phyloP scores from a whole-genome alignment of 768 basidiomycete genomes.

The Pleurotus djamor region DNA sequence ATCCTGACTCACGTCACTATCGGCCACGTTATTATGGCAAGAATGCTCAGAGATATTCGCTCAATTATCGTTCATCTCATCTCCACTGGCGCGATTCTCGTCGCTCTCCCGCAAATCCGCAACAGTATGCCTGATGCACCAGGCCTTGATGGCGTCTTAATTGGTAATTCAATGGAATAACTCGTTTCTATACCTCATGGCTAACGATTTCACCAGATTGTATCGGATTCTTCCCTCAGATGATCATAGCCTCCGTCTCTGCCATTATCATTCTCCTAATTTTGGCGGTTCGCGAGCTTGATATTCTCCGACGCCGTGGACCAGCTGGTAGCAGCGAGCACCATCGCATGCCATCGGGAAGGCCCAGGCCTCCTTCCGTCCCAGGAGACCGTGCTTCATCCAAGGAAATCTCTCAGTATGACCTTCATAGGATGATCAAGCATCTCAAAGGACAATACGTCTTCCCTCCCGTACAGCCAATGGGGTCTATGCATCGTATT shows the following conservation, averaged over 20 bases:
- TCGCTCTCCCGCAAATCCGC: slow-evolving; percentile 48
- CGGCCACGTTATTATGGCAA: slow-evolving; percentile 42
- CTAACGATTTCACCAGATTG: slow-evolving; percentile 27
- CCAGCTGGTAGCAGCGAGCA: not conserved
- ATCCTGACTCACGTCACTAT: slow-evolving; percentile 51
- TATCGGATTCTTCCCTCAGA: slow-evolving; percentile 61
- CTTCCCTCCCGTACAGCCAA: slow-evolving; percentile 34
- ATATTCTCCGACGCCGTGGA: slow-evolving; percentile 13
- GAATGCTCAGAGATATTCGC: slow-evolving; percentile 25
- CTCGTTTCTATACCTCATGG: not conserved
- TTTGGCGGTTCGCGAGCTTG: slow-evolving; percentile 39
- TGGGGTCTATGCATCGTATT: not conserved
- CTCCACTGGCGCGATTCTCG: slow-evolving; percentile 36
- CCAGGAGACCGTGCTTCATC: slow-evolving; percentile 26
- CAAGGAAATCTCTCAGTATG: slow-evolving; percentile 32
- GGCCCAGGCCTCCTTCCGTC: slow-evolving; percentile 23
- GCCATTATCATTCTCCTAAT: slow-evolving; percentile 39
- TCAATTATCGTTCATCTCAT: slow-evolving; percentile 34
- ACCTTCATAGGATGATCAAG: slow-evolving; percentile 30
- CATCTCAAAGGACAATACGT: slow-evolving; percentile 38
- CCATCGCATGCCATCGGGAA: not conserved
- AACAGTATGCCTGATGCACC: slow-evolving; percentile 59
- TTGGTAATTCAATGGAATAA: slow-evolving; percentile 28
- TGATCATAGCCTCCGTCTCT: slow-evolving; percentile 42
- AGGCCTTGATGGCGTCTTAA: slow-evolving; percentile 43